Evolutionary conservation across 129 eudicot species (phyloP).

Genomic region (Lactuca sativa): DNA sequence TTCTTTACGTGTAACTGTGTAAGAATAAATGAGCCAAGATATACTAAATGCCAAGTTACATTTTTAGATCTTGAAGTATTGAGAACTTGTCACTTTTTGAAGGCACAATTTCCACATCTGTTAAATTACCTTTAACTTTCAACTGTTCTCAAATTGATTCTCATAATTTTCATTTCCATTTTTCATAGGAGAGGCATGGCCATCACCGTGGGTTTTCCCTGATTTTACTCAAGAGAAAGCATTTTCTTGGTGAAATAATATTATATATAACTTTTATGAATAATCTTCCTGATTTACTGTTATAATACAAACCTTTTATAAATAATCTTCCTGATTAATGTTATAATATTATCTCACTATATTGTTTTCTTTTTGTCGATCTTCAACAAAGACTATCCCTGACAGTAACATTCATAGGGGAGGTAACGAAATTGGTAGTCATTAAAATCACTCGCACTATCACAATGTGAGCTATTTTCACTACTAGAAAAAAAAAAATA

Average conservation of each 20-base stretch:
- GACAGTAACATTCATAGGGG: slow-evolving; percentile 87
- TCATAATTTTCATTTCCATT: slow-evolving; percentile 17
- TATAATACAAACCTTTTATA: not conserved
- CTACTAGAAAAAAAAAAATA: too few relatives aligned
- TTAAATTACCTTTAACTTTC: not conserved
- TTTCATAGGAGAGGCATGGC: slow-evolving; percentile 89
- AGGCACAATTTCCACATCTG: too few relatives aligned
- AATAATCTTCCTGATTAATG: slow-evolving; percentile 15
- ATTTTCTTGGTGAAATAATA: slow-evolving; percentile 82
- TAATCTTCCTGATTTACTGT: slow-evolving; percentile 93
- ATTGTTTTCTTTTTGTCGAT: slow-evolving; percentile 38
- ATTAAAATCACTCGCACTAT: slow-evolving; percentile 79
- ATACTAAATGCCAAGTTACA: too few relatives aligned
- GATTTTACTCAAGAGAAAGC: slow-evolving; percentile 83
- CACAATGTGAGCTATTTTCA: slow-evolving; percentile 63
- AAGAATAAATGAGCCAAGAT: too few relatives aligned
- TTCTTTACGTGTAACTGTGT: too few relatives aligned
- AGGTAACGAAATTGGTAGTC: slow-evolving; percentile 83
- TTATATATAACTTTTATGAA: slow-evolving; percentile 68
- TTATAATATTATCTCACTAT: slow-evolving; percentile 8
- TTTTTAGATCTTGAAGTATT: too few relatives aligned
- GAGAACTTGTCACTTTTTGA: too few relatives aligned
- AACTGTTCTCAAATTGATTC: not conserved
- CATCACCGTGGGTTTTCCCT: slow-evolving; percentile 97
- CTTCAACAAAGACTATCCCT: slow-evolving; percentile 93